Percentiles rank a stretch among this genome's conserved stretches.
These are phyloP conservation scores for Vachellia collinsii DNA, from an alignment of 306 rosid genomes.

Conservation along the genomic window DNA sequence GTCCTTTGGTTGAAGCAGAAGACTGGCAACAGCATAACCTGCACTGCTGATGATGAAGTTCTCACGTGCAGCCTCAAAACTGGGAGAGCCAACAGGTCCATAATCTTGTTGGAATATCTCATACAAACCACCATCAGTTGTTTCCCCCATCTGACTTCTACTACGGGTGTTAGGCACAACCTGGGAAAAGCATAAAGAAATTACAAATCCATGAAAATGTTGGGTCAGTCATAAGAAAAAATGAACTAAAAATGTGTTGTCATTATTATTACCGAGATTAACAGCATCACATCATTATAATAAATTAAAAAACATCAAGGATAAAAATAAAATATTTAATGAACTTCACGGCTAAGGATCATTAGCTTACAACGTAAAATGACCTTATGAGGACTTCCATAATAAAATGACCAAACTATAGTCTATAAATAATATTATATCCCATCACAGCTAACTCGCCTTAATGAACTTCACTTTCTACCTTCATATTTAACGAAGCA, in stretches of 20 bases:
- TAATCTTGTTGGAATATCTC: slow-evolving; percentile 90
- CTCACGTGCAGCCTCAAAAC: slow-evolving; percentile 94
- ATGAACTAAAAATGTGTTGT: background rate
- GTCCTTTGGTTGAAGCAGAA: slow-evolving; percentile 98
- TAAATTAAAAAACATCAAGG: no score
- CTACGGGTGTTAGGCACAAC: slow-evolving; percentile 94
- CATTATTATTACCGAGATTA: background rate
- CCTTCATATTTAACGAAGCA: background rate
- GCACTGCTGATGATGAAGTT: slow-evolving; percentile 94
- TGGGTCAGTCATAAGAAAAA: background rate
- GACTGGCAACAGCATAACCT: slow-evolving; percentile 98
- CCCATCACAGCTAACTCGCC: background rate
- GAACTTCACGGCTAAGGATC: no score
- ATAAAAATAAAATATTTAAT: no score
- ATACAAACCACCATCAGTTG: slow-evolving; percentile 94
- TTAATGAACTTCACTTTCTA: background rate
- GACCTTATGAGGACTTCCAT: no score
- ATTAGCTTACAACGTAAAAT: no score
- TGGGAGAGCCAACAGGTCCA: slow-evolving; percentile 60
- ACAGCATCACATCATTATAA: background rate
- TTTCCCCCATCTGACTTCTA: slow-evolving; percentile 90
- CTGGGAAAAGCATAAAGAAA: slow-evolving; percentile 48
- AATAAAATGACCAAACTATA: no score
- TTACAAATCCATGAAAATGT: slow-evolving; percentile 34
- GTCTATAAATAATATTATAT: no score